phyloP scores from a whole-genome alignment of 352 stramenopile genomes.

The Pelagophyceae sp. region DNA sequence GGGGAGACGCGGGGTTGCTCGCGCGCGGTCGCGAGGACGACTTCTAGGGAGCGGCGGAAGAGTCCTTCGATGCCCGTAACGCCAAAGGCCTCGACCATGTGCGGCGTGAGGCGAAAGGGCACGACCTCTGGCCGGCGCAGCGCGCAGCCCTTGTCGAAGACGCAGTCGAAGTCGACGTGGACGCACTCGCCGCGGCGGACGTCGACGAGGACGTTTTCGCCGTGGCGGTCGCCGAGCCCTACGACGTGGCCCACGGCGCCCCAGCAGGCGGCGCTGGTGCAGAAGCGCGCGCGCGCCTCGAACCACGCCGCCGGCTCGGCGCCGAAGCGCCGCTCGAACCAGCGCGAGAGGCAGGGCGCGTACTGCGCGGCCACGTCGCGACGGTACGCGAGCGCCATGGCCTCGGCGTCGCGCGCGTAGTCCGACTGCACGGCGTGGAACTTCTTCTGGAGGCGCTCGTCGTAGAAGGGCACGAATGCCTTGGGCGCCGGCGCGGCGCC shows the following conservation, averaged over 20 bases:
- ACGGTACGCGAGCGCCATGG: conserved; percentile 58
- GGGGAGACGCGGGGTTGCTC: too few relatives aligned
- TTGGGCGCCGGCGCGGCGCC: too few relatives aligned
- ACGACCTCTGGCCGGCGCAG: conserved; percentile 93
- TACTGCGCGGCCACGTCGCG: conserved; percentile 73
- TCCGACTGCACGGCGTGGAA: conserved; percentile 51
- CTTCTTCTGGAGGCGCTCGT: conserved; percentile 41
- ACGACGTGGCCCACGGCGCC: conserved; percentile 92
- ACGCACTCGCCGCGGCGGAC: conserved; percentile 91
- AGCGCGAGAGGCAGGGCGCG: conserved; percentile 92
- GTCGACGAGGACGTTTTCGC: conserved; percentile 99
- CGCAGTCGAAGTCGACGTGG: conserved; percentile 99
- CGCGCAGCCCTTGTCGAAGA: conserved; percentile 99
- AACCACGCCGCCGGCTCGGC: conserved; percentile 93
- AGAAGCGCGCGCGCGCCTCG: conserved; percentile 77
- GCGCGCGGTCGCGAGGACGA: too few relatives aligned
- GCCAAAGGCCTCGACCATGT: conserved; percentile 99
- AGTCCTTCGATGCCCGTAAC: conserved; percentile 88
- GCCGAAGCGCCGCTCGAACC: conserved; percentile 95
- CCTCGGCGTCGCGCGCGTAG: conserved; percentile 65
- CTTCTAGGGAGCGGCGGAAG: conserved; percentile 78
- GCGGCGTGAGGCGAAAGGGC: conserved; percentile 97
- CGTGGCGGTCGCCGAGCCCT: conserved; percentile 82
- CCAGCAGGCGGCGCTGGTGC: conserved; percentile 82
- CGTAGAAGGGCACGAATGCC: conserved; percentile 41